Conservation (phyloP, 257 asterid genomes). For the Anisodus tanguticus region DNA sequence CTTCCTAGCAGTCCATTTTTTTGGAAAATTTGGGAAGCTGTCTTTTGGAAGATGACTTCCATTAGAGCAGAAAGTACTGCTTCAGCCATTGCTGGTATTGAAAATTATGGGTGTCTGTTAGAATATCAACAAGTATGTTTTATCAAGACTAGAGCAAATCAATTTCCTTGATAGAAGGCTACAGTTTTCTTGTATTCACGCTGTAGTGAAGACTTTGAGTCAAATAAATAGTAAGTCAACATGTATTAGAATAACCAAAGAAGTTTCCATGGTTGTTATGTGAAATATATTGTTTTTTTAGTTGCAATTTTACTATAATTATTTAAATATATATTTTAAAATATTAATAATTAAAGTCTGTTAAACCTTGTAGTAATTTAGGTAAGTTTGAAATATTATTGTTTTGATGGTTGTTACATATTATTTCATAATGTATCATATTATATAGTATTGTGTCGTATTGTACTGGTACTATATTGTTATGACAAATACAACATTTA, state of each 20-base stretch:
- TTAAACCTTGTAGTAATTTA: no score
- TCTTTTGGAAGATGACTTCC: constrained; percentile 27
- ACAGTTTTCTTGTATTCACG: not conserved
- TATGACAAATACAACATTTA: no score
- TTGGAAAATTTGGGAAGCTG: not conserved
- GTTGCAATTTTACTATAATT: no score
- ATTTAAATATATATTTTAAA: no score
- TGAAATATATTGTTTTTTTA: not conserved
- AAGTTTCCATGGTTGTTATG: not conserved
- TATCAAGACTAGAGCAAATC: not conserved
- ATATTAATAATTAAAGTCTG: no score
- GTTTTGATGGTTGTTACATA: no score
- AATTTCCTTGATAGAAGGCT: not conserved
- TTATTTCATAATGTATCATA: no score
- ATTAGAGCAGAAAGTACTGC: constrained; percentile 20
- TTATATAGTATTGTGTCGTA: no score
- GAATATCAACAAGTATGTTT: not conserved
- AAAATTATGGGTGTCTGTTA: not conserved
- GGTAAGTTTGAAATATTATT: no score
- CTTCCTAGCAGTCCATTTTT: not conserved
- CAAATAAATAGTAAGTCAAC: not conserved
- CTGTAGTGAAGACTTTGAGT: not conserved
- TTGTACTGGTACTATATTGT: no score
- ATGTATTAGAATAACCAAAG: not conserved
- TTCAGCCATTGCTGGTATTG: not conserved